Percentiles rank a stretch among this genome's conserved stretches.
Evolutionary conservation across 2,329 filamentous ascomycete species (phyloP).

Genomic region (Chalaropsis ovoidea): DNA sequence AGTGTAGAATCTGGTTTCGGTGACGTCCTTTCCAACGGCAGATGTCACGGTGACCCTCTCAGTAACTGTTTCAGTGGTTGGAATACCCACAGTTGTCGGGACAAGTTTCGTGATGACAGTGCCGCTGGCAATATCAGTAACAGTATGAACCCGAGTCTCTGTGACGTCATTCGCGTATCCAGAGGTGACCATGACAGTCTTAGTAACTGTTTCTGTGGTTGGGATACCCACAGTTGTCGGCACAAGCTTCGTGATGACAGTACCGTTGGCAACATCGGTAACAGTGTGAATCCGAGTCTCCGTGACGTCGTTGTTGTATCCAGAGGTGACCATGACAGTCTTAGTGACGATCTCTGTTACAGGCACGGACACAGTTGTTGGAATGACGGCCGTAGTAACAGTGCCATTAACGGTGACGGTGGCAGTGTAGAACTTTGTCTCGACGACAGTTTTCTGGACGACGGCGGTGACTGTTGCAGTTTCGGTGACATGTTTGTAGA

Average conservation of each 20-base stretch:
- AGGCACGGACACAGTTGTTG: slow-evolving; percentile 11
- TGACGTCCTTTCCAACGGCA: background rate
- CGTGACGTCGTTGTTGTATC: background rate
- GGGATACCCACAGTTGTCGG: slow-evolving; percentile 16
- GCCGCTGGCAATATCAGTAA: slow-evolving; percentile 4
- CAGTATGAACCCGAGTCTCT: background rate
- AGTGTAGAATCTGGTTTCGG: slow-evolving; percentile 3
- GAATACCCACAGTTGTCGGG: background rate
- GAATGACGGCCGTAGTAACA: background rate
- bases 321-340: background rate
- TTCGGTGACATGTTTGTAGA: slow-evolving; percentile 15
- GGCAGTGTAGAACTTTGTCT: slow-evolving; percentile 7
- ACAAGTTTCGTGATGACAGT: slow-evolving; percentile 2
- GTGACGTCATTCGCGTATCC: slow-evolving; percentile 14
- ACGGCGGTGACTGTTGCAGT: slow-evolving; percentile 21
- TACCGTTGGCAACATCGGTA: background rate
- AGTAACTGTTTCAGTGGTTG: background rate
- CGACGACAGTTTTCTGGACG: background rate
- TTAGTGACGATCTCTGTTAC: slow-evolving; percentile 9
- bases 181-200: slow-evolving; percentile 10
- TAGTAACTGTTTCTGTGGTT: slow-evolving; percentile 11
- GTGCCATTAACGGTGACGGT: slow-evolving; percentile 5
- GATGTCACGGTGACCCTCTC: slow-evolving; percentile 6
- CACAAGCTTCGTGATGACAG: background rate
- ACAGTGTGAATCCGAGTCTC: slow-evolving; percentile 1